Evolutionary conservation across 495 filamentous ascomycete species (phyloP).

Genomic region (Penicillium lagena): DNA sequence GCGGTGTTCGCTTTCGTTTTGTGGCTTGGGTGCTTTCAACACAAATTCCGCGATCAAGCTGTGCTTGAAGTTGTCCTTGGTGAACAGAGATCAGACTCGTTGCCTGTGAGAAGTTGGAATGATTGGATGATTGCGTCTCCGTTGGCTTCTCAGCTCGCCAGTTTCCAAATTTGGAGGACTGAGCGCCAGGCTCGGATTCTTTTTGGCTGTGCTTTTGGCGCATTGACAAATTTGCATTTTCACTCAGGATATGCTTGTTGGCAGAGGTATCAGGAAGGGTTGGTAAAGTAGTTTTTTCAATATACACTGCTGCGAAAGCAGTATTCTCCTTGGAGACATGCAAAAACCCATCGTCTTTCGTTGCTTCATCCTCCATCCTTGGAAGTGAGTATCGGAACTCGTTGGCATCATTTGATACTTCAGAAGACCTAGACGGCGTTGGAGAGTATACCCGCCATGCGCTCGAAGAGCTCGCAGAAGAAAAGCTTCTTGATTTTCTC

Average conservation of each 20-base stretch:
- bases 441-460: slow-evolving; percentile 3
- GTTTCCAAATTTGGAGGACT: not conserved
- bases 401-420: not conserved
- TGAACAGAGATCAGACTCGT: not conserved
- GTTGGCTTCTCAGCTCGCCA: not conserved
- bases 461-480: slow-evolving; percentile 10
- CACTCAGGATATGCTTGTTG: slow-evolving; percentile 8
- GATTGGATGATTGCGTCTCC: not conserved
- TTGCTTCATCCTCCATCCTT: not conserved
- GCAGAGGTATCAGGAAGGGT: not conserved
- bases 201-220: slow-evolving; percentile 4
- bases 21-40: not conserved
- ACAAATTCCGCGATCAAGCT: too few species aligned
- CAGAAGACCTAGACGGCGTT: not conserved
- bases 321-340: not conserved
- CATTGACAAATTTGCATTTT: slow-evolving; percentile 22
- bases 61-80: not conserved
- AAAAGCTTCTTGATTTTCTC: slow-evolving; percentile 18
- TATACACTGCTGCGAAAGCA: slow-evolving; percentile 12
- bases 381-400: not conserved
- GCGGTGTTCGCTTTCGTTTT: not conserved
- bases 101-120: not conserved
- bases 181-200: not conserved
- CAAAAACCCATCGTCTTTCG: too few species aligned
- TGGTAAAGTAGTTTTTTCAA: slow-evolving; percentile 9